phyloP scores from a whole-genome alignment of 805 yeast genomes.

The Lachancea sp. region DNA sequence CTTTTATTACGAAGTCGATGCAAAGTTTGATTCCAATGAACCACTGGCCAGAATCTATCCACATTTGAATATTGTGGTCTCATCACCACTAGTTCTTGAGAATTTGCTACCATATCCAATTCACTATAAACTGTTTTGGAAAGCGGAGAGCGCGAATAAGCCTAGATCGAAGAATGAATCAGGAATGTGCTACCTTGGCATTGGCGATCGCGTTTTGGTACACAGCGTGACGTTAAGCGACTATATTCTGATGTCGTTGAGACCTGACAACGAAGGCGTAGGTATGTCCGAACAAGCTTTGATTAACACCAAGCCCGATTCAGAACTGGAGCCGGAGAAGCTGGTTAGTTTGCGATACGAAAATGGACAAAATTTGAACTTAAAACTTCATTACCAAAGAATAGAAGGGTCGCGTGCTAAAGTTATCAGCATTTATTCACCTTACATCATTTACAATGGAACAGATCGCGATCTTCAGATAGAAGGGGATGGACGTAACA shows the following conservation, averaged over 20 bases:
- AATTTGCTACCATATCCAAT: conserved; percentile 81
- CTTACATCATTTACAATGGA: conserved; percentile 76
- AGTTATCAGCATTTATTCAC: conserved; percentile 67
- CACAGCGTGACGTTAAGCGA: conserved; percentile 76
- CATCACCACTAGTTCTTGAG: conserved; percentile 82
- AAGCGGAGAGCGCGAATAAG: conserved; percentile 44
- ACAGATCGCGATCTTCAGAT: conserved; percentile 63
- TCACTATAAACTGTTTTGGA: conserved; percentile 68
- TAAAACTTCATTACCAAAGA: conserved; percentile 58
- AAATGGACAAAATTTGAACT: conserved; percentile 61
- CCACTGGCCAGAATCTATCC: conserved; percentile 76
- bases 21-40: conserved; percentile 56
- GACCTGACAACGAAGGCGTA: conserved; percentile 42
- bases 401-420: conserved; percentile 46
- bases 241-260: conserved; percentile 63
- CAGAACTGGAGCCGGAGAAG: conserved; percentile 52
- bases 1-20: conserved; percentile 69
- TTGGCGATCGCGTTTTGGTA: conserved; percentile 64
- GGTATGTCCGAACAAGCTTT: conserved; percentile 33
- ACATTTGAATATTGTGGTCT: conserved; percentile 65
- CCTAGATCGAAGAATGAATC: conserved; percentile 50
- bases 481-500: conserved; percentile 49
- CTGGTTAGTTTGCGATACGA: conserved; percentile 45
- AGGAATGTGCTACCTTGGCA: conserved; percentile 34
- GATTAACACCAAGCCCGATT: conserved; percentile 44